Conservation (phyloP, 2,329 filamentous ascomycete species). For the Pseudofabraea citricarpa region DNA sequence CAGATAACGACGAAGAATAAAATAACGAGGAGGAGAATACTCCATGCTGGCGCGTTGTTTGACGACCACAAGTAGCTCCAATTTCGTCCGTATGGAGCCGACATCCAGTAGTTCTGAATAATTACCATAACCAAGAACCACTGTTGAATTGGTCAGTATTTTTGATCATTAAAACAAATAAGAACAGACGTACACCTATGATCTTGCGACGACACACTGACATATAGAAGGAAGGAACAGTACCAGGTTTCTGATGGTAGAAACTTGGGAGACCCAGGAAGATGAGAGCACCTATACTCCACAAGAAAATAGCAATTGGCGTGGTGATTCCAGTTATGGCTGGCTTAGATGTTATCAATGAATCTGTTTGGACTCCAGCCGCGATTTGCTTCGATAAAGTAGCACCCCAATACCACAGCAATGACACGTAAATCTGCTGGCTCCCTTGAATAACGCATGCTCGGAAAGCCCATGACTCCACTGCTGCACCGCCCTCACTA, state of each 20-base stretch:
- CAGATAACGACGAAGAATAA: constrained; percentile 52
- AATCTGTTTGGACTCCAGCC: constrained; percentile 30
- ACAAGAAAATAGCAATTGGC: constrained; percentile 53
- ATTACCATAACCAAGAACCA: constrained; percentile 63
- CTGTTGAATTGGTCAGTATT: not conserved
- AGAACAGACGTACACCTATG: constrained; percentile 34
- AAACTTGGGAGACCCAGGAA: constrained; percentile 61
- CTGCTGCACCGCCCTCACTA: constrained; percentile 55
- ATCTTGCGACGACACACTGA: constrained; percentile 59
- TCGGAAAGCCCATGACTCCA: constrained; percentile 62
- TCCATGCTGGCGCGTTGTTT: constrained; percentile 45
- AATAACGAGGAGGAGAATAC: constrained; percentile 50
- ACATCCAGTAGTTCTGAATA: constrained; percentile 64
- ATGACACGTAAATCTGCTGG: constrained; percentile 60
- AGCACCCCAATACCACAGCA: constrained; percentile 63
- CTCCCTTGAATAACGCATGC: constrained; percentile 63
- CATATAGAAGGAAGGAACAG: constrained; percentile 60
- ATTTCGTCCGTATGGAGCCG: constrained; percentile 61
- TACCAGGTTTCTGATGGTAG: constrained; percentile 60
- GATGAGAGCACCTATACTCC: constrained; percentile 48
- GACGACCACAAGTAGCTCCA: constrained; percentile 43
- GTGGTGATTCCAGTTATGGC: constrained; percentile 42
- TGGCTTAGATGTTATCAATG: constrained; percentile 1
- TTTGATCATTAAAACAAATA: not conserved
- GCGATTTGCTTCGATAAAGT: constrained; percentile 41